Evolutionary conservation across 164 flowering plant species (phyloP), one percentile per base, ranked within the genome.

Genomic region (Piper betle): DNA sequence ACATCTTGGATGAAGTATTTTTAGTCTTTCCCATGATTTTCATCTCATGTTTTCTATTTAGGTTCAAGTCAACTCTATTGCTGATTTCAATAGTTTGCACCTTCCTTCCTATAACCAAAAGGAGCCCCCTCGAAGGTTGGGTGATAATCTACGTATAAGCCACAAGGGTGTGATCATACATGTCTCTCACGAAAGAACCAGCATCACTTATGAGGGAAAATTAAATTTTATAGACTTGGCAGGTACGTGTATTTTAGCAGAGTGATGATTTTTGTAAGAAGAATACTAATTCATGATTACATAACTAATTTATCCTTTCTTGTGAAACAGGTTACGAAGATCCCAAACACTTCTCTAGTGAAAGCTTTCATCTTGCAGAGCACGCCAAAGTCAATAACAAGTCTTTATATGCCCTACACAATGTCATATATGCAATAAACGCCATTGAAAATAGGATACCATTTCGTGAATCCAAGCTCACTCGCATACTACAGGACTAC

Each of bases 151-250:
- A 50, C 68, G 59, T 37, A 75, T 77, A 65, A 75, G 81, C 71
- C 96, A 86, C 67, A 79, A 68, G 73, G 87, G 91, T 38, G 61
- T 84, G 54, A 83, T 78, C 25, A 67, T 88, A 43, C 66, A 80
- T 71, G 62, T 86, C 9, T 64, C 39, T 55, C 64, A 60, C 65
- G 79, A 64, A 41, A 64, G 40, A 37, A 60, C 61, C n/a, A 74
- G 68, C 20, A 9, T 64, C 52, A 60, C 46, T 46, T 48, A 56
- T 25, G 54, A 67, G 19, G 78, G 84, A 50, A 83, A 83, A 81
- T 72, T 88, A 75, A 81, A 78, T 66, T 84, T 88, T 67, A 79
- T 88, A 63, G 96, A 86, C 62, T 70, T 88, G 62, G 88, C 96
- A 75, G 93, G 96, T 88, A 20, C 11, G 17, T 19, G 57, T 33